These are phyloP conservation scores for Candida glaebosa DNA, from an alignment of 805 yeast genomes.

Conservation along the genomic window DNA sequence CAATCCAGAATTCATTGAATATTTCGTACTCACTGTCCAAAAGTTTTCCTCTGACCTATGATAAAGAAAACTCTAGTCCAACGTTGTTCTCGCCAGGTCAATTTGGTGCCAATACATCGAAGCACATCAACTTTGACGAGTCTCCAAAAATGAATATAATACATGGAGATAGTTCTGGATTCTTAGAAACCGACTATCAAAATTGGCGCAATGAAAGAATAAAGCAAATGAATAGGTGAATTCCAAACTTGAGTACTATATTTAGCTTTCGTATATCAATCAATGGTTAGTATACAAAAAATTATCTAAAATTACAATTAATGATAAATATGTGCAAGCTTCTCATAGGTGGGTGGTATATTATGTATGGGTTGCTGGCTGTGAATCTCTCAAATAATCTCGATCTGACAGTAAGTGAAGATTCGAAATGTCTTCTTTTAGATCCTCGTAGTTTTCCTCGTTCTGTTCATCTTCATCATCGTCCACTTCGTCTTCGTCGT, in stretches of 20 bases:
- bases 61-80: constrained; percentile 12
- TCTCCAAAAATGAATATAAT: constrained; percentile 15
- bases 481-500: constrained; percentile 10
- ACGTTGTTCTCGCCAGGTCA: constrained; percentile 13
- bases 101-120: constrained; percentile 2
- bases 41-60: not conserved
- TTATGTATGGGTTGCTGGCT: not conserved
- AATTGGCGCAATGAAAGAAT: constrained; percentile 39
- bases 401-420: not conserved
- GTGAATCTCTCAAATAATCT: constrained; percentile 2
- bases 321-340: not conserved
- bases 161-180: constrained; percentile 35
- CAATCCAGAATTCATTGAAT: not conserved
- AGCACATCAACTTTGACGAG: not conserved
- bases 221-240: constrained; percentile 18
- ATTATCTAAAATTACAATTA: constrained; percentile 3
- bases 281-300: constrained; percentile 2
- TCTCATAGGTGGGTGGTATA: not conserved
- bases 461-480: constrained; percentile 7
- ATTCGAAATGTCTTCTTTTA: constrained; percentile 4
- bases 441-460: constrained; percentile 2
- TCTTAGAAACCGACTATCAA: constrained; percentile 39
- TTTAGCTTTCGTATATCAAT: no score
- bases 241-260: no score
- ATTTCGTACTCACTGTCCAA: not conserved